Evolutionary conservation across 2,329 filamentous ascomycete species (phyloP).

Genomic region (Arthrobotrys conoides): DNA sequence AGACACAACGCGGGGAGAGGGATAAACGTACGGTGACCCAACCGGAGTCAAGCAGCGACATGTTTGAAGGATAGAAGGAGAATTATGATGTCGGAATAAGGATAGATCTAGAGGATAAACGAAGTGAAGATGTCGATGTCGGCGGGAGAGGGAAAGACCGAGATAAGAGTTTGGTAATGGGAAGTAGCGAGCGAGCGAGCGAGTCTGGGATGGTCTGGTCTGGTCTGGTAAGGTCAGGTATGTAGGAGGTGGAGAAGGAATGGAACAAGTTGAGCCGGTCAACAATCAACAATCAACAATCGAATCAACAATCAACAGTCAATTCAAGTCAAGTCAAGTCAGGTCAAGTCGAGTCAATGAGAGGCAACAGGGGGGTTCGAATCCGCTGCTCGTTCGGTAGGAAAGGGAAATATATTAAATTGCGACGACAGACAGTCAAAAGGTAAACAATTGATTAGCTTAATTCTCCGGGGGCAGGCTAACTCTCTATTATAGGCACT

Average conservation of each 20-base stretch:
- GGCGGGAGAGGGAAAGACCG: neutral
- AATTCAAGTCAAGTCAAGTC: constrained; percentile 2
- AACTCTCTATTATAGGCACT: constrained; percentile 9
- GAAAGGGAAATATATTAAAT: constrained; percentile 19
- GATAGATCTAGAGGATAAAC: neutral
- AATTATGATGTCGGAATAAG: neutral
- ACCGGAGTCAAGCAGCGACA: constrained; percentile 53
- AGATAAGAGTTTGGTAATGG: neutral
- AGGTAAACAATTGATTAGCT: constrained; percentile 14
- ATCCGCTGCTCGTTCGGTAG: neutral
- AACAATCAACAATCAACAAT: constrained; percentile 16
- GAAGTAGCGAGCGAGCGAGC: constrained; percentile 32
- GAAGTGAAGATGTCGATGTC: constrained; percentile 5
- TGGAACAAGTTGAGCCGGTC: constrained; percentile 9
- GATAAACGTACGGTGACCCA: constrained; percentile 51
- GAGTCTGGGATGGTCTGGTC: no score
- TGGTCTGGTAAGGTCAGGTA: neutral
- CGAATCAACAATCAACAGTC: neutral
- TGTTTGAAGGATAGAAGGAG: constrained; percentile 5
- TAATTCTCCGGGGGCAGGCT: constrained; percentile 12
- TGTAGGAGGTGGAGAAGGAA: constrained; percentile 26
- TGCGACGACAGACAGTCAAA: neutral
- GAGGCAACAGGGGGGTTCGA: neutral
- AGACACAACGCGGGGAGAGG: constrained; percentile 33
- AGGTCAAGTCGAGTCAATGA: neutral